phyloP scores from a whole-genome alignment of 345 rosid genomes.

The Eucalyptus sideroxylon region DNA sequence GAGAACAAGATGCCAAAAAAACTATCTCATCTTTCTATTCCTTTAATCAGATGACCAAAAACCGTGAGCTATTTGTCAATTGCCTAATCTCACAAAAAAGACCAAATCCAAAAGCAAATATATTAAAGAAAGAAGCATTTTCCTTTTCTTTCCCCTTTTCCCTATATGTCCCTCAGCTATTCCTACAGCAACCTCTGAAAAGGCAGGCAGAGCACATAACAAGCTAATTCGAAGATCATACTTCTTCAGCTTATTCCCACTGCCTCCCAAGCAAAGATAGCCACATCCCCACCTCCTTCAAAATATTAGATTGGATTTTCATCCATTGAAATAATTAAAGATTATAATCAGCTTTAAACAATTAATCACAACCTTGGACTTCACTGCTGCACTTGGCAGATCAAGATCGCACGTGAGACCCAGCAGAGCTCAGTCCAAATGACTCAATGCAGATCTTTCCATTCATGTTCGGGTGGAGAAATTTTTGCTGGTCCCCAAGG shows the following conservation, averaged over 20 bases:
- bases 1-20: neutral
- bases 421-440: neutral
- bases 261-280: neutral
- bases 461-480: neutral
- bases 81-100: neutral
- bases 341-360: neutral
- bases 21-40: neutral
- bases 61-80: neutral
- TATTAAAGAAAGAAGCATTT: neutral
- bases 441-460: neutral
- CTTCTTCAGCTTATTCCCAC: neutral
- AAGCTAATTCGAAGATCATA: neutral
- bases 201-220: neutral
- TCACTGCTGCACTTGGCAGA: neutral
- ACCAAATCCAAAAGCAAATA: neutral
- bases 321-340: neutral
- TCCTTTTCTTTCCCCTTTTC: neutral
- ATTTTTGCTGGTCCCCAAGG: neutral
- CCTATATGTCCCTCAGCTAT: neutral
- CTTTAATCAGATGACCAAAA: neutral
- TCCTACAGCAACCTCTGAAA: neutral
- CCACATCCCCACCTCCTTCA: neutral
- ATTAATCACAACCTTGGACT: neutral
- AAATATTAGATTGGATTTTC: neutral
- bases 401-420: neutral